phyloP scores from a whole-genome alignment of 192 early-diverging fungal species.

The Backusella sp. region DNA sequence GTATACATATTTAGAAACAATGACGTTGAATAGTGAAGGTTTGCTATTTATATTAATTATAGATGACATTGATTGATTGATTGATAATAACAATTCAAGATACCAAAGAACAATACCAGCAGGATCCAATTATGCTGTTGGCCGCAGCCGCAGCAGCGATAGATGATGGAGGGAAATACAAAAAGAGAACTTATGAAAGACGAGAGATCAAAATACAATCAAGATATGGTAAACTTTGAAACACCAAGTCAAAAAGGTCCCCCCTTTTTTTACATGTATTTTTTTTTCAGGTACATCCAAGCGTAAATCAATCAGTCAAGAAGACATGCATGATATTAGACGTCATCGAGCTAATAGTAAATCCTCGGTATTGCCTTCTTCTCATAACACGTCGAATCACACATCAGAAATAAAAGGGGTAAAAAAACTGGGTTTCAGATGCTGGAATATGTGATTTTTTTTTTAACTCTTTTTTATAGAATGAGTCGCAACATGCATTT shows the following conservation, averaged over 20 bases:
- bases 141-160: conserved; percentile 28
- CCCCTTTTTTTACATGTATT: neutral
- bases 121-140: conserved; percentile 26
- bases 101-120: neutral
- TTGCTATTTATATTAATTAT: neutral
- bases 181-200: conserved; percentile 8
- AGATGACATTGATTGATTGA: neutral
- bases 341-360: neutral
- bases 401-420: conserved; percentile 6
- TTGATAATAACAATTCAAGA: neutral
- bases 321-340: conserved; percentile 3
- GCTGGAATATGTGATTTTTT: neutral
- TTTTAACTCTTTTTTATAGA: neutral
- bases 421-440: neutral
- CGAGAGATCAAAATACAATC: conserved; percentile 4
- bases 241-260: neutral
- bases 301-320: neutral
- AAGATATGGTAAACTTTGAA: conserved; percentile 4
- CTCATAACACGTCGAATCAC: neutral
- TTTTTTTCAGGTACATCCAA: neutral
- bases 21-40: neutral
- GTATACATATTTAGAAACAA: neutral
- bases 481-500: conserved; percentile 20
- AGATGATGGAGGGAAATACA: conserved; percentile 16
- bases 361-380: conserved; percentile 3